A percentile compares a stretch with the other conserved stretches of the same genome.
Evolutionary conservation across 2,329 filamentous ascomycete genomes (phyloP).

Genomic region (Pseudogymnoascus sp.): DNA sequence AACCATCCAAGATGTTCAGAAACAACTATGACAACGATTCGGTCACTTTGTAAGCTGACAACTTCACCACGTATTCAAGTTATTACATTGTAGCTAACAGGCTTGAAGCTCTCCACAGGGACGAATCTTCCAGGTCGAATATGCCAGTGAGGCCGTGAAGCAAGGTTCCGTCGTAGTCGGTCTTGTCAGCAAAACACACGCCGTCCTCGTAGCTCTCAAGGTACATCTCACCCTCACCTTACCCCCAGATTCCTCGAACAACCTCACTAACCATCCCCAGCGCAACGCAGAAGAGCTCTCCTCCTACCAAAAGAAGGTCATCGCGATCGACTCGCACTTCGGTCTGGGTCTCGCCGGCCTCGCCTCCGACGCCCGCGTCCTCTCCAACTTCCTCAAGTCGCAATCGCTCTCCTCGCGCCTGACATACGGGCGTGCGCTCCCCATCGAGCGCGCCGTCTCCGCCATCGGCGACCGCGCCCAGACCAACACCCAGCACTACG

Average conservation of each 20-base stretch:
- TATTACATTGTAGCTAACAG: constrained; percentile 20
- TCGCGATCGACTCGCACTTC: constrained; percentile 90
- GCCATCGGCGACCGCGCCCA: constrained; percentile 96
- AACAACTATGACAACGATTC: constrained; percentile 99
- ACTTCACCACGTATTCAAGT: background rate
- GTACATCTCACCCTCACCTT: constrained; percentile 39
- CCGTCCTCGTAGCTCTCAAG: constrained; percentile 93
- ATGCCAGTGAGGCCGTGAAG: constrained; percentile 97
- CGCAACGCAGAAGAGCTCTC: constrained; percentile 98
- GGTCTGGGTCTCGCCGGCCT: constrained; percentile 94
- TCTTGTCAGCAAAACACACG: constrained; percentile 95
- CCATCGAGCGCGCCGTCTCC: constrained; percentile 78
- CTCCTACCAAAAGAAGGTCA: constrained; percentile 99
- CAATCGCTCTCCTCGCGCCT: constrained; percentile 93
- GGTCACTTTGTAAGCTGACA: constrained; percentile 79
- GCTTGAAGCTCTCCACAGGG: constrained; percentile 83
- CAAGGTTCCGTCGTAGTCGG: constrained; percentile 97
- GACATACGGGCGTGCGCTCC: constrained; percentile 90
- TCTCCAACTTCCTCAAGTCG: constrained; percentile 99
- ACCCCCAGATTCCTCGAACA: background rate
- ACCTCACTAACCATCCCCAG: constrained; percentile 40
- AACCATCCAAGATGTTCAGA: constrained; percentile 72
- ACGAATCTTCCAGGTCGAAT: constrained; percentile 99
- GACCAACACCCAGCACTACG: constrained; percentile 96
- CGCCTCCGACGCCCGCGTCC: constrained; percentile 93